A percentile compares a stretch with the other conserved stretches of the same genome.
Conservation (phyloP, 305 asterid species). For the Plantago lanceolata region DNA sequence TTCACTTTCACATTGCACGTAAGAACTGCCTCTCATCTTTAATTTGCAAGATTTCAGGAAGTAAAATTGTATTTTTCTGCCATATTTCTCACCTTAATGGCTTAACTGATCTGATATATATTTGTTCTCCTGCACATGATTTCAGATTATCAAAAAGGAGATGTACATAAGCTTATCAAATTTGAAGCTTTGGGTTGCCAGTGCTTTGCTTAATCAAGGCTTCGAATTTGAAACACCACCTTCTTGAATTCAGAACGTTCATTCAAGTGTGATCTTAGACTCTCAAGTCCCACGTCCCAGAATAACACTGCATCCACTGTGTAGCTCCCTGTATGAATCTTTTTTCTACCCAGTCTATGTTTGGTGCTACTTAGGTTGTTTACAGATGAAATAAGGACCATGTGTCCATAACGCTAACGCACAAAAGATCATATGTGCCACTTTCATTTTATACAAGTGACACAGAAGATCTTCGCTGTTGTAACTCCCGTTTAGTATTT, state of each 20-base stretch:
- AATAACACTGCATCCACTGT: neutral
- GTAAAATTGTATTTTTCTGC: neutral
- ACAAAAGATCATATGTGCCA: too few species aligned
- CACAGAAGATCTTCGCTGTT: too few species aligned
- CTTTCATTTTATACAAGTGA: too few species aligned
- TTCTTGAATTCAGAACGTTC: conserved; percentile 2
- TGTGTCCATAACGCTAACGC: too few species aligned
- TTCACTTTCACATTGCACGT: conserved; percentile 66
- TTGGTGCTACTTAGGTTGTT: neutral
- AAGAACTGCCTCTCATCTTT: conserved; percentile 17
- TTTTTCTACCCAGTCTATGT: neutral
- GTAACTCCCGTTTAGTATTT: too few species aligned
- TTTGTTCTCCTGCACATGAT: too few species aligned
- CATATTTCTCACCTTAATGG: neutral
- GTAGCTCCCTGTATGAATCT: neutral
- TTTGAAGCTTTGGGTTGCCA: conserved; percentile 66
- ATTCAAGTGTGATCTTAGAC: neutral
- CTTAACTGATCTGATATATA: neutral
- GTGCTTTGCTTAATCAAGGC: conserved; percentile 57
- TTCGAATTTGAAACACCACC: conserved; percentile 47
- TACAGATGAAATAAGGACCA: neutral
- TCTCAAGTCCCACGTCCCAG: too few species aligned
- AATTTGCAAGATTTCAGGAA: neutral
- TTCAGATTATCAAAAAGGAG: conserved; percentile 47
- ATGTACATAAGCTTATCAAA: conserved; percentile 40